Base-by-base conservation (phyloP, 768 basidiomycete species). In the Amanita fuliginea region DNA sequence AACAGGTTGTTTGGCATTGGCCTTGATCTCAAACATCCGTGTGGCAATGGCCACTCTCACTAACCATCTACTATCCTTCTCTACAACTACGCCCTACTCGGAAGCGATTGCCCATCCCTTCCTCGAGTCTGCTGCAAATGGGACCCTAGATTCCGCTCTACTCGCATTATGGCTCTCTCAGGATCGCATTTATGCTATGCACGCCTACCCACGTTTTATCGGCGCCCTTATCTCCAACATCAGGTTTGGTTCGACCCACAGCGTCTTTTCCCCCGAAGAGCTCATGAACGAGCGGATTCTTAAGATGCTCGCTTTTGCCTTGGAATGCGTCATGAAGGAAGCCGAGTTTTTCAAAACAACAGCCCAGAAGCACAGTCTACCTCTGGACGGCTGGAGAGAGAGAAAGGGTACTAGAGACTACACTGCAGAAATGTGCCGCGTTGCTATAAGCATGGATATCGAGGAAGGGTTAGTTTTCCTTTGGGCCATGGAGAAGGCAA, bases 401-500 rank as follows among this genome's bases (percentile, higher is more conserved):
- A 65, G 77, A 46, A 78, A 78, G 55, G 75, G 69, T 7, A 88
- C 86, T 7, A 69, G 75, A 54, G 76, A 81, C 50, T 87, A 86
- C 55, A 79, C 81, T 1, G 83, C 84, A 8, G 81, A 84, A 61
- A 81, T 88, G 78, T 70, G 71, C 2, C 70, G 78, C 5, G 64
- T 80, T 2, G 69, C 71, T 3, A 63, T 67, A 4, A 56, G 63
- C 13, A 74, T 70, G 3, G 67, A 64, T 0, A 54, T 84, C 16
- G 73, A 76, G 43, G 85, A 88, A 36, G 81, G 80, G 0, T 62
- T 89, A 18, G 67, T 87, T 1, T 80, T 88, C 53, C 63, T 89
- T 11, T 87, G 84, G 84, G 81, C 81, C 0, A 87, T 87, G 84
- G 86, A 87, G 60, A 73, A 76, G 67, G 85, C 84, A 48, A 18